These are phyloP conservation scores for Solanum ossicruentum DNA, from an alignment of 257 asterid genomes.

Conservation along the genomic window DNA sequence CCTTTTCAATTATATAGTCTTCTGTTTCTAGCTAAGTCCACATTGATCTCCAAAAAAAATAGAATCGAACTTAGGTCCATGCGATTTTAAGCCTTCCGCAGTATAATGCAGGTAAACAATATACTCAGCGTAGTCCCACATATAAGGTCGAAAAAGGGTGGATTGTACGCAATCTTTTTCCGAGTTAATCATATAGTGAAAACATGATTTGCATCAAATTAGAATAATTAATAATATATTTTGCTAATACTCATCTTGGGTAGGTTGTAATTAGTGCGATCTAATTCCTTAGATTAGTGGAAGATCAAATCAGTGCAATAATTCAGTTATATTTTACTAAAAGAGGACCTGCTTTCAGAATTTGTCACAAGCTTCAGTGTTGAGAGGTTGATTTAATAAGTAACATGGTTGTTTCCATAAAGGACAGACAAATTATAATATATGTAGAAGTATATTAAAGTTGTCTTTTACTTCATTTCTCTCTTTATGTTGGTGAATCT, in stretches of 20 bases:
- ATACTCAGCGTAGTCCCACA: background rate
- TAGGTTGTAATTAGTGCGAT: constrained; percentile 1
- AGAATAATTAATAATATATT: background rate
- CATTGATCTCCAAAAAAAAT: background rate
- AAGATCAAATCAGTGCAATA: background rate
- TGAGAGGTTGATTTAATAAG: background rate
- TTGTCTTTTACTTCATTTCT: background rate
- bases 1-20: background rate
- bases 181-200: background rate
- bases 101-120: background rate
- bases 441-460: background rate
- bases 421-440: background rate
- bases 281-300: constrained; percentile 1
- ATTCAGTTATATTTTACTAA: background rate
- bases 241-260: background rate
- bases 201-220: background rate
- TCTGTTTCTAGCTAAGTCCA: background rate
- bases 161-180: background rate
- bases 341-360: background rate
- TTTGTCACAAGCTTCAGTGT: background rate
- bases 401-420: background rate
- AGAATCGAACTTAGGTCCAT: background rate
- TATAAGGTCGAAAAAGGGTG: background rate
- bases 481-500: background rate
- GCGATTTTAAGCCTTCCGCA: background rate